Evolutionary conservation across 805 yeast genomes (phyloP), one percentile per base, ranked within the genome.

Genomic region (Hanseniaspora hatyaiensis): DNA sequence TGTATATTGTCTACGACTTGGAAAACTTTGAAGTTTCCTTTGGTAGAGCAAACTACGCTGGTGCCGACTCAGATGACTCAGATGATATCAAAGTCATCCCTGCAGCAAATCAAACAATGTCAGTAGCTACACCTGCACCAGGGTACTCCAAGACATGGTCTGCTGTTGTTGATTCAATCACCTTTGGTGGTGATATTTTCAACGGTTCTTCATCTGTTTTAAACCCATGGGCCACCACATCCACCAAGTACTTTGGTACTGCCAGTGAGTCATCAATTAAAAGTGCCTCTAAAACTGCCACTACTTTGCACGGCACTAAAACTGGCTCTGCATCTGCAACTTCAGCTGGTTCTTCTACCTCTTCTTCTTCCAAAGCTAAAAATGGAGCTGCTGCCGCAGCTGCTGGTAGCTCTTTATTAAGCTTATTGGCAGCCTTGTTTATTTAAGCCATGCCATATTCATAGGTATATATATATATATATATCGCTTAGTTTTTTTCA

Each of bases 1-100:
- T 79, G 2, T 81, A 79, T 59, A 68, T 77, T 22, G 83, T 78
- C 15, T 78, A 72, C 59, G 82, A 82, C 59, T 62, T 78, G 45
- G 83, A 77, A 26, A 72, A 72, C 55, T 63, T 62, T 40, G 69
- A 74, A 54, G 65, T 81, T 31, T 34, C 37, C 4, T 34, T 34
- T 19, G 37, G 24, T 4, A 34, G 37, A 34, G 37, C 37, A 3
- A 75, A 82, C 3, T 53, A 80, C 57, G 82, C 77, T 22, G 74
- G 71, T 57, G 72, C 70, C 11, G 55, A 53, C 20, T 58, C 52
- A 38, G 47, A 53, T 36, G 50, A 43, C 19, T 31, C 36, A 1
- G 40, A 44, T 9, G 24, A 34, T 19, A 18, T 34, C 11, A 8
- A 19, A 19, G 9, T 15, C 11, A 34, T 34, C 4, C 37, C 37